Evolutionary conservation across 805 yeast species (phyloP).

Genomic region (Saturnispora silvae): DNA sequence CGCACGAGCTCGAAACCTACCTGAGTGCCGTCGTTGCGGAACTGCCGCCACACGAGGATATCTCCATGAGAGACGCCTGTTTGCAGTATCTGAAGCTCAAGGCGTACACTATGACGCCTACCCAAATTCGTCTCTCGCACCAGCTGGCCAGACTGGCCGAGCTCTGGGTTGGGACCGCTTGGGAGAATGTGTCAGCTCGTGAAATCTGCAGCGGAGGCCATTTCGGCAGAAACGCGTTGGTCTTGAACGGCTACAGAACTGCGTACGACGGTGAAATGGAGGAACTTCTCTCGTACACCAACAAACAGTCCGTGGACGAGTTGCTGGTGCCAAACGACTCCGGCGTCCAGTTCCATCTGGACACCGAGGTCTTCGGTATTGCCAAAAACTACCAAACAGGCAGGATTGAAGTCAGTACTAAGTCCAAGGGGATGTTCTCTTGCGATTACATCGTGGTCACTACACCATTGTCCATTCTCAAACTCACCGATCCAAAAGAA

Average conservation of each 20-base stretch:
- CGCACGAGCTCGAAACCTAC: constrained; percentile 22
- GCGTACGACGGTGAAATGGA: constrained; percentile 23
- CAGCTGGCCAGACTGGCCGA: constrained; percentile 47
- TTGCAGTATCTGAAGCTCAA: constrained; percentile 36
- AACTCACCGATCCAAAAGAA: constrained; percentile 21
- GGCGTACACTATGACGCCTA: constrained; percentile 35
- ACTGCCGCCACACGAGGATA: constrained; percentile 34
- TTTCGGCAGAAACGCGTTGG: constrained; percentile 61
- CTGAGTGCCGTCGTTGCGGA: constrained; percentile 13
- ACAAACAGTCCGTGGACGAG: constrained; percentile 5
- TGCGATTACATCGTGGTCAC: constrained; percentile 37
- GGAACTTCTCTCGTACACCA: constrained; percentile 14
- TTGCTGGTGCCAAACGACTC: constrained; percentile 6
- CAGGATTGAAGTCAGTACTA: constrained; percentile 16
- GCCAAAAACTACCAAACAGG: constrained; percentile 15
- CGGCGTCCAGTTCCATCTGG: constrained; percentile 12
- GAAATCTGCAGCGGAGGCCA: constrained; percentile 35
- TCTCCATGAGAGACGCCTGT: constrained; percentile 42
- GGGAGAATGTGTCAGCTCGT: constrained; percentile 54
- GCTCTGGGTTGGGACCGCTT: constrained; percentile 69
- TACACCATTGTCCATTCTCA: constrained; percentile 39
- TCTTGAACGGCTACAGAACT: constrained; percentile 44
- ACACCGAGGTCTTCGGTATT: constrained; percentile 20
- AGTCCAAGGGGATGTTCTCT: constrained; percentile 9
- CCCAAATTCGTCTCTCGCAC: constrained; percentile 40